phyloP scores from a whole-genome alignment of 768 basidiomycete species.

The Leucocoprinus sp. region DNA sequence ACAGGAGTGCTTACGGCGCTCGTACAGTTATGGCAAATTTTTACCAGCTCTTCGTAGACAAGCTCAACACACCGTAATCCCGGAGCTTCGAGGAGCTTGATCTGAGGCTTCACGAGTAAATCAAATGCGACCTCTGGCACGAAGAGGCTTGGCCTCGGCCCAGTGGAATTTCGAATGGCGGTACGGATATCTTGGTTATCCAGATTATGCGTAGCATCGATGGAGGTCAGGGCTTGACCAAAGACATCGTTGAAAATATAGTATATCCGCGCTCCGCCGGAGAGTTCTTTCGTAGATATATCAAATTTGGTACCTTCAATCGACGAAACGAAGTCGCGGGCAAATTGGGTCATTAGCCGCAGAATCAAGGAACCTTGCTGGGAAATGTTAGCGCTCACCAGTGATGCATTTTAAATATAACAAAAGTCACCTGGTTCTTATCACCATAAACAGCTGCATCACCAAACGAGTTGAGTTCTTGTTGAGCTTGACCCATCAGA shows the following conservation, averaged over 20 bases:
- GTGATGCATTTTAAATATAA: constrained; percentile 2
- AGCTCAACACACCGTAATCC: constrained; percentile 94
- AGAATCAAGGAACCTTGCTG: constrained; percentile 86
- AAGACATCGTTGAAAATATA: constrained; percentile 99
- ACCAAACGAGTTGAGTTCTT: constrained; percentile 94
- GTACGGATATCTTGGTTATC: constrained; percentile 95
- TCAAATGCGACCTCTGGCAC: constrained; percentile 98
- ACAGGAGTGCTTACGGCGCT: constrained; percentile 50
- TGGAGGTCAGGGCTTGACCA: constrained; percentile 80
- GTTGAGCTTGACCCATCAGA: constrained; percentile 97
- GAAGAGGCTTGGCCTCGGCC: constrained; percentile 91
- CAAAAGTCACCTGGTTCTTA: constrained; percentile 69
- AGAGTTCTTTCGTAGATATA: constrained; percentile 96
- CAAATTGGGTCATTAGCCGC: constrained; percentile 97
- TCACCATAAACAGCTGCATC: constrained; percentile 89
- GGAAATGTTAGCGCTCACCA: constrained; percentile 14
- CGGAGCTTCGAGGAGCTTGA: constrained; percentile 91
- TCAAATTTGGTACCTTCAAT: constrained; percentile 96
- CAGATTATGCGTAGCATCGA: constrained; percentile 86
- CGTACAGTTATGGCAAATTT: constrained; percentile 98
- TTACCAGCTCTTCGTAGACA: constrained; percentile 98
- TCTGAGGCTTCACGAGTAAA: constrained; percentile 94
- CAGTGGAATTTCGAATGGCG: constrained; percentile 96
- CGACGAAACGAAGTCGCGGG: constrained; percentile 91
- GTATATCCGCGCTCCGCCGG: constrained; percentile 95